Conservation (phyloP, 768 basidiomycete genomes). For the Boletus reticuloceps region DNA sequence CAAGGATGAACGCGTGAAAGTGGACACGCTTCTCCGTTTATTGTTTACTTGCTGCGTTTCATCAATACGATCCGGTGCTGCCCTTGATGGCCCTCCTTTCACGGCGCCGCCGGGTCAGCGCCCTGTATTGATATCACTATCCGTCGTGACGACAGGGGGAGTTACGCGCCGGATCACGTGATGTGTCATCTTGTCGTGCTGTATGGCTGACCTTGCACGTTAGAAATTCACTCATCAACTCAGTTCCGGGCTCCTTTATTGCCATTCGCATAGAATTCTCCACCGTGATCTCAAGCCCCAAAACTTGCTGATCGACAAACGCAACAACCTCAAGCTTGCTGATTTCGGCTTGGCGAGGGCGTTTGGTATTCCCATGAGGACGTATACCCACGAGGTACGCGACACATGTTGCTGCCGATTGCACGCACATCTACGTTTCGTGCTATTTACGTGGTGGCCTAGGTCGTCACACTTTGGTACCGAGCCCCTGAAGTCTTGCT, state of each 20-base stretch:
- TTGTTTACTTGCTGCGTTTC: conserved; percentile 10
- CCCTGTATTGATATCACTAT: conserved; percentile 20
- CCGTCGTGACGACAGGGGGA: conserved; percentile 15
- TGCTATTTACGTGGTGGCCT: conserved; percentile 5
- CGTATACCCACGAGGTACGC: conserved; percentile 96
- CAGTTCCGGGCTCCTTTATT: conserved; percentile 86
- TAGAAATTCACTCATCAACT: conserved; percentile 98
- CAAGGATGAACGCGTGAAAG: conserved; percentile 25
- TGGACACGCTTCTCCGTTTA: neutral
- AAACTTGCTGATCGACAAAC: conserved; percentile 88
- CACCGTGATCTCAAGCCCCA: conserved; percentile 97
- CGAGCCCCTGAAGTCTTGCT: conserved; percentile 97
- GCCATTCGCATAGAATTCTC: conserved; percentile 94
- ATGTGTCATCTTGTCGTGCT: conserved; percentile 4
- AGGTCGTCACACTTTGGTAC: conserved; percentile 99
- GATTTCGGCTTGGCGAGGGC: conserved; percentile 96
- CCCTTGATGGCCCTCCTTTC: neutral
- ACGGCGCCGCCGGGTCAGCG: neutral
- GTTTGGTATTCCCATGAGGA: conserved; percentile 97
- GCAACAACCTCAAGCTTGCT: conserved; percentile 90
- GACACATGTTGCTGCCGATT: neutral
- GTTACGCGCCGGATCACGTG: conserved; percentile 33
- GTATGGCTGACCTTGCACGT: conserved; percentile 10
- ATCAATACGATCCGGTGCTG: neutral
- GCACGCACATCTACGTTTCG: neutral